These are phyloP conservation scores for Galerina sulciceps DNA, from an alignment of 768 basidiomycete genomes.

Conservation along the genomic window DNA sequence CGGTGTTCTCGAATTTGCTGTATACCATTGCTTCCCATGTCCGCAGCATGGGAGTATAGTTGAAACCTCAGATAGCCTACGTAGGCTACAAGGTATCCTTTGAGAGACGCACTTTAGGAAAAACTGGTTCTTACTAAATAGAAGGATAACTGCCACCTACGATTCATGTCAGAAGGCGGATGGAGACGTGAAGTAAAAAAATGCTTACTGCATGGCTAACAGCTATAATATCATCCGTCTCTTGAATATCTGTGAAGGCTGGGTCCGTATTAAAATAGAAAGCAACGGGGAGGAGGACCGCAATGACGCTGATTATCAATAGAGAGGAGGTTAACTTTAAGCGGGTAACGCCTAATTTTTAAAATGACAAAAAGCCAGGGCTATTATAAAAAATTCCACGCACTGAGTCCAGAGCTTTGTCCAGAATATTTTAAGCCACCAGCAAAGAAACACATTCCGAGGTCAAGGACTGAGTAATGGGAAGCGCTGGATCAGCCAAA, in stretches of 20 bases:
- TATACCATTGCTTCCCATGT: constrained; percentile 35
- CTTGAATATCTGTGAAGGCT: constrained; percentile 25
- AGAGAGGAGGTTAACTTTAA: constrained; percentile 79
- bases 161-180: constrained; percentile 59
- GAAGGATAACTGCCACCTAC: constrained; percentile 76
- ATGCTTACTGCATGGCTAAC: constrained; percentile 75
- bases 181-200: background rate
- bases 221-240: constrained; percentile 53
- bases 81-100: constrained; percentile 21
- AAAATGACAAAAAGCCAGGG: background rate
- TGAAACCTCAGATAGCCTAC: constrained; percentile 77
- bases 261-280: constrained; percentile 62
- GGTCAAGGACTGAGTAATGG: constrained; percentile 69
- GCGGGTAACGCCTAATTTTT: constrained; percentile 55
- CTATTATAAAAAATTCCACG: constrained; percentile 31
- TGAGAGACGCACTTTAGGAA: background rate
- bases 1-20: background rate
- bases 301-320: constrained; percentile 79
- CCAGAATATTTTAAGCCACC: constrained; percentile 80
- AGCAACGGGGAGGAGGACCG: constrained; percentile 79
- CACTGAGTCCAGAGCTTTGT: constrained; percentile 78
- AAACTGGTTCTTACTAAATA: constrained; percentile 61
- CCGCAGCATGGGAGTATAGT: constrained; percentile 70
- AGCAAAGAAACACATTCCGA: constrained; percentile 92
- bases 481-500: constrained; percentile 7